Evolutionary conservation across 2,329 filamentous ascomycete species (phyloP), one percentile per base, ranked within the genome.

Genomic region (Rutstroemia sydowiana): DNA sequence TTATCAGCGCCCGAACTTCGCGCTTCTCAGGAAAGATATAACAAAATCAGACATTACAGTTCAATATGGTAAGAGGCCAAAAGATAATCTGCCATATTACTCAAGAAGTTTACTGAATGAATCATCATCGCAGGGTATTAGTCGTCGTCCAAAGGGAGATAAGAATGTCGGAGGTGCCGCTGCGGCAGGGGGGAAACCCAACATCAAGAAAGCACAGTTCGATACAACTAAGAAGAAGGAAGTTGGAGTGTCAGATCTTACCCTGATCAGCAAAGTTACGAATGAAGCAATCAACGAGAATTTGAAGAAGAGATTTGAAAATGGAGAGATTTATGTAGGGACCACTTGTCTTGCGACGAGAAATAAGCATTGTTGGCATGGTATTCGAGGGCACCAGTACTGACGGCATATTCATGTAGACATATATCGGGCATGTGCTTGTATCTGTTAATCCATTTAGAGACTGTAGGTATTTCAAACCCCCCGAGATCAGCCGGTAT

Each of bases 261-360:
- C 93, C 3, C 77, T 98, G 64, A 86, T 98, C 67, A 96, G 91
- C 77, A 97, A 97, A 72, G 95, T 98, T 59, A 95, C 91, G 60
- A 97, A 98, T 71, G 93, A 98, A 71, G 91, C 92, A 56, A 98
- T 98, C 76, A 98, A 98, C 74, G 93, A 97, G 53, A 98, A 98
- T 70, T 70, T 98, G 70, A 95, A 96, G 78, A 95, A 97, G 75
- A 84, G 93, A 57, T 98, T 98, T 71, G 89, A 97, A 68, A 91
- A 92, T 77, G 85, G 79, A 70, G 92, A 98, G 73, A 98, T 98
- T 69, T 98, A 98, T 75, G 80, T 84, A 63, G 58, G 65, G 20
- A 49, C 34, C 18, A 32, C 48, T n/a, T n/a, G 42, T 45, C 42
- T 34, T 23, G 51, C 37, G 36, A 31, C 51, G 13, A 36, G 39